Conservation (phyloP, 495 filamentous ascomycete species). For the Neurospora sp. region DNA sequence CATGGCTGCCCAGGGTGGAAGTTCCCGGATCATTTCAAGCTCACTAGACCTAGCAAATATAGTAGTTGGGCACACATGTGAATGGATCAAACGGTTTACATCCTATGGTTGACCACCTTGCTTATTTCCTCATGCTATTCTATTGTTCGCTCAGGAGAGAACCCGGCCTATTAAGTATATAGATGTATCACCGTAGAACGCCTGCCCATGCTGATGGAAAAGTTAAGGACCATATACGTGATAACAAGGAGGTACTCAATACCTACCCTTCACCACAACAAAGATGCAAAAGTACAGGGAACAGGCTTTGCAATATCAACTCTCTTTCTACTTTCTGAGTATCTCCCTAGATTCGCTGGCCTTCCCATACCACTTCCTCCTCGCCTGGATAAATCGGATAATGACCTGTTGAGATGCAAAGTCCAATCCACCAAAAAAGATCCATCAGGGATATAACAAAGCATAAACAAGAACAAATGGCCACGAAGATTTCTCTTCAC, state of each 20-base stretch:
- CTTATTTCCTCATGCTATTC: not conserved
- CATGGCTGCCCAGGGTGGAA: not conserved
- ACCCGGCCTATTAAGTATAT: not conserved
- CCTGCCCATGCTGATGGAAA: not conserved
- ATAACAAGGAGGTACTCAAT: not conserved
- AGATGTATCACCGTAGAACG: not conserved
- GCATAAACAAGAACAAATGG: constrained; percentile 7
- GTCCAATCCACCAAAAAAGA: not conserved
- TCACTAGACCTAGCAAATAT: not conserved
- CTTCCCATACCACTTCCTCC: constrained; percentile 1
- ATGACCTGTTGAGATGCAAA: constrained; percentile 1
- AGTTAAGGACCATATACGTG: not conserved
- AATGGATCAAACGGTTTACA: not conserved
- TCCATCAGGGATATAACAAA: constrained; percentile 1
- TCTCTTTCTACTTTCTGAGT: not conserved
- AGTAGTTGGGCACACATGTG: not conserved
- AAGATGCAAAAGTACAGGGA: not conserved
- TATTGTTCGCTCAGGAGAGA: not conserved
- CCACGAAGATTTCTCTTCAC: constrained; percentile 1
- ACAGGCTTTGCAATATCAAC: not conserved
- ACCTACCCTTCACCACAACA: not conserved
- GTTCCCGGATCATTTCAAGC: not conserved
- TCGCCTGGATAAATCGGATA: not conserved
- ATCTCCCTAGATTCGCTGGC: not conserved
- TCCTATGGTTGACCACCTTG: not conserved